phyloP scores from a whole-genome alignment of 768 basidiomycete genomes.

The Holtermanniella nyarrowii region DNA sequence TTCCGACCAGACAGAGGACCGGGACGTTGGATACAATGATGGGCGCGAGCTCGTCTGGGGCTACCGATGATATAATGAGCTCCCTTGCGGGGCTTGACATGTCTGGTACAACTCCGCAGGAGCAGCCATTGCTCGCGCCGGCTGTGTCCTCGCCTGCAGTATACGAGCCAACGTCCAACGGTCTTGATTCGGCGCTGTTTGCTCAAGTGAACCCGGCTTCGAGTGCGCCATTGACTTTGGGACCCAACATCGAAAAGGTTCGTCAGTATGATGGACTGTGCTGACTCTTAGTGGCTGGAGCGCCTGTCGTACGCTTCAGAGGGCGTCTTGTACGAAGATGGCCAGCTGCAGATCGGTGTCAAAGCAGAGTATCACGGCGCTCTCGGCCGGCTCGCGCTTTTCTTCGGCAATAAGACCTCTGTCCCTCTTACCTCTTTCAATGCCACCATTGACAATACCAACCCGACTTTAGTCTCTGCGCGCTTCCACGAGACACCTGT shows the following conservation, averaged over 20 bases:
- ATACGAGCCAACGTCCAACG: not conserved
- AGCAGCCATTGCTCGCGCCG: constrained; percentile 25
- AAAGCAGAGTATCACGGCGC: constrained; percentile 95
- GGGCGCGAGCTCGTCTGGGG: constrained; percentile 33
- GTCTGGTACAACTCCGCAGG: constrained; percentile 26
- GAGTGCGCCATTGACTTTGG: constrained; percentile 50
- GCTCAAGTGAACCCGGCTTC: constrained; percentile 25
- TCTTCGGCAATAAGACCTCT: constrained; percentile 90
- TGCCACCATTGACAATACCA: constrained; percentile 58
- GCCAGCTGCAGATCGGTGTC: constrained; percentile 87
- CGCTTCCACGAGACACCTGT: constrained; percentile 87
- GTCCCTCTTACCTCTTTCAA: constrained; percentile 85
- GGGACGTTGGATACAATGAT: constrained; percentile 40
- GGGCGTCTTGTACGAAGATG: constrained; percentile 89
- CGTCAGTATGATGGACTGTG: not conserved
- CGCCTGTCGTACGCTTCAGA: constrained; percentile 68
- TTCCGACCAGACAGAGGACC: constrained; percentile 7
- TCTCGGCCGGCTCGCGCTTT: constrained; percentile 83
- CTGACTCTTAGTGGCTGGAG: constrained; percentile 55
- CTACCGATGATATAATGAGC: constrained; percentile 53
- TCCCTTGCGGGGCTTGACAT: constrained; percentile 74
- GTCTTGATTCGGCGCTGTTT: constrained; percentile 1
- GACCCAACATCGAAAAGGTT: constrained; percentile 59
- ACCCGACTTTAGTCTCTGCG: constrained; percentile 65
- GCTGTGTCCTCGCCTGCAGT: not conserved